Evolutionary conservation across 129 eudicot species (phyloP), one percentile per base, ranked within the genome.

Genomic region (Saussurea involucrata): DNA sequence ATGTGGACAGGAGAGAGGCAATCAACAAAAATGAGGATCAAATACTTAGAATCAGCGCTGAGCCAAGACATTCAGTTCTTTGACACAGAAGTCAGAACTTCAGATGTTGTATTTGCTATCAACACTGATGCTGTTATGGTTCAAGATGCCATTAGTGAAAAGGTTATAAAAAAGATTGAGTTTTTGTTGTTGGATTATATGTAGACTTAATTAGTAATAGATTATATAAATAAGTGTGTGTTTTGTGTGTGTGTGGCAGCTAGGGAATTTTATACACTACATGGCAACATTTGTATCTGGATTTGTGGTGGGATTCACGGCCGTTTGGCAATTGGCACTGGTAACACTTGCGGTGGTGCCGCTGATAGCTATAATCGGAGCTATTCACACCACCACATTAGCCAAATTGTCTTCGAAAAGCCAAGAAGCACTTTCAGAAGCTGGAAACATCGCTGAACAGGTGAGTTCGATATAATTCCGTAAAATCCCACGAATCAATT

Each of bases 1-100:
- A 95, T 95, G 99, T 95, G 99, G 99, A 95, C 92, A 34, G 99
- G 99, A 40, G 99, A 95, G 79, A 92, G 99, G 57, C 99, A 95
- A 76, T 73, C 99, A 13, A 91, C 99, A 42, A 95, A 84, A 72
- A 95, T 92, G 97, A 89, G 99, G 87, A 95, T 95, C 76, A 88
- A 85, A 79, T 95, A 89, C 84, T 74, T 95, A 63, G 96, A 95
- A 81, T 90, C 99, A 72, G 99, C 97, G 69, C 28, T 92, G 82
- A 92, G 85, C 77, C 99, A 95, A 83, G 99, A 95, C 82, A 92
- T 95, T 75, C 92, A 92, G 80, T 95, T 79, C 82, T 95, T 95
- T 68, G 99, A 95, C 75, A 95, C 99, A 40, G 90, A 95, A 72
- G 89, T 95, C 68, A 80, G 99, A 72, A 94, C 98, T 65, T 94